Evolutionary conservation across 2,329 filamentous ascomycete genomes (phyloP), one percentile per base, ranked within the genome.

Genomic region (Fusarium mexicanum): DNA sequence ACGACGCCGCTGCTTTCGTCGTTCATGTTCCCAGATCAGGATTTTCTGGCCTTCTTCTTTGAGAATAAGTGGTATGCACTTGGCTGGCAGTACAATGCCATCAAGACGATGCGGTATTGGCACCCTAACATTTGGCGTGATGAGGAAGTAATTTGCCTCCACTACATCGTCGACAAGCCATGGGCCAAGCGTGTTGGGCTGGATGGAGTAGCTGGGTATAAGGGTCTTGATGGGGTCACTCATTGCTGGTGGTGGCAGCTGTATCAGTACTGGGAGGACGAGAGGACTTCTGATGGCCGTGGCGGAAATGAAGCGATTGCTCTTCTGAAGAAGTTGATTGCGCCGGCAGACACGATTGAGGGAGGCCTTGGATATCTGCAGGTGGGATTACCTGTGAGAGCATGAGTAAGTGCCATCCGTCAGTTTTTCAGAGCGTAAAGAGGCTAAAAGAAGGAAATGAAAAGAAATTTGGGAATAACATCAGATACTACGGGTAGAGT

Each of bases 21-120:
- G 0, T 76, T 71, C n/a, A 65, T 72, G 65, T 76, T 76, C 18
- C 74, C 73, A 2, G 74, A 76, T 1, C 74, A 76, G 37, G 74
- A 76, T 2, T 76, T 76, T 0, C 16, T 76, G 2, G 73, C 74
- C 0, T 57, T 69, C 57, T 76, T 76, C 31, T 76, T 76, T 8
- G 47, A 64, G 14, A 58, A 61, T 9, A 74, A 61, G 47, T 76
- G 74, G 74, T 65, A 72, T 18, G 74, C 73, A 3, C 37, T 76
- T 14, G 73, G 74, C 11, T 76, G 74, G 74, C 73, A 76, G 54
- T 76, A 72, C 22, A 76, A 76, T 6, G 74, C 74, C 1, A 72
- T 76, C 44, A 76, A 76, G 53, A 76, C 74, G 5, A 76, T 76
- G 74, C 60, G 71, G 12, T 73, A 76, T 46, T 76, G 74, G 74